Base-by-base conservation (phyloP, 2,329 filamentous ascomycete genomes). In the Trichoderma arundinaceum region DNA sequence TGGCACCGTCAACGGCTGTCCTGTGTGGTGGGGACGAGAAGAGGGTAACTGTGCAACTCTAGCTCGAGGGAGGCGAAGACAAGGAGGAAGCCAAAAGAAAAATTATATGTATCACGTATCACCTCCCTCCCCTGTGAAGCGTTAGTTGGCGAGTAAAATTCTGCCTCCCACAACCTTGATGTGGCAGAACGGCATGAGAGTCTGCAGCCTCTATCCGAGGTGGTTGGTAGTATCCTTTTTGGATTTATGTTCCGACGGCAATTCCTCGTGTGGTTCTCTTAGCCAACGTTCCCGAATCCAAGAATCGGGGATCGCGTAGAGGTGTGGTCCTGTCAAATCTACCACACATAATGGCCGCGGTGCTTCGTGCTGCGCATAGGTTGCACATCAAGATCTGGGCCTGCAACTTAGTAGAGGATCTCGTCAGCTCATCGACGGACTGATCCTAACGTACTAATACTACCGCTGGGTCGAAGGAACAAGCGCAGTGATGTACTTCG, bases 241-340 rank as follows among this genome's bases (percentile, higher is more conserved):
- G 28, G 38, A 22, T 48, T 43, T 44, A n/a, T 44, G 38, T 15
- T 28, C 28, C 12, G 38, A 39, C n/a, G 59, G 19, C 39, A 53
- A 32, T n/a, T 54, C 28, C 49, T 51, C 46, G 33, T 17, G 17
- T 28, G 10, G 19, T 19, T 58, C 19, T 41, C 35, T 8, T 17
- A 15, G 38, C 38, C 35, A 52, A 51, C 22, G n/a, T 38, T 49
- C n/a, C 35, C 58, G 35, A 41, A 61, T 52, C 60, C 49, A 60
- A 60, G 44, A 41, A 49, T n/a, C 17, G 39, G 43, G 44, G 17
- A 54, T 35, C 28, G 51, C 32, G 38, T 12, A 52, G 22, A 44
- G 59, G 59, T 62, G 59, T 62, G 59, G 39, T 51, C 22, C 58
- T 49, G 60, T 46, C 60, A 53, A 7, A 46, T 46, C 32, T 54